phyloP scores from a whole-genome alignment of 2,329 filamentous ascomycete species.

The Neofusicoccum ribis region DNA sequence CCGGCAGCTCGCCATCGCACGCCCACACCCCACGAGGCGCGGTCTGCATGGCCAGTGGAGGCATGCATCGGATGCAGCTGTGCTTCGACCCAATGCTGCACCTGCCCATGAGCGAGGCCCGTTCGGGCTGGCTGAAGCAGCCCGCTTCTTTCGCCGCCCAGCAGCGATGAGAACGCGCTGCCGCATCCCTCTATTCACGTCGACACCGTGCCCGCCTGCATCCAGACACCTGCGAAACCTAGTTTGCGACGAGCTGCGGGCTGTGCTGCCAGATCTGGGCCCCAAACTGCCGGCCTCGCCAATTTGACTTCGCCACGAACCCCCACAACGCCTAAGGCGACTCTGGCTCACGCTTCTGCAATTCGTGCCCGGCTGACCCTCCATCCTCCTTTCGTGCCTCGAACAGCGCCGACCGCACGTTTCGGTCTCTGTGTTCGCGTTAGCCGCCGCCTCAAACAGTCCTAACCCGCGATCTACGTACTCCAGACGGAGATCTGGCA shows the following conservation, averaged over 20 bases:
- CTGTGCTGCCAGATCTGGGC: not conserved
- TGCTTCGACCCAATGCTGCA: too few relatives aligned
- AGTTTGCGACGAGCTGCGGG: not conserved
- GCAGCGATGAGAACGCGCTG: too few relatives aligned
- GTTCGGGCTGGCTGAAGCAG: too few relatives aligned
- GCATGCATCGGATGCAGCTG: too few relatives aligned
- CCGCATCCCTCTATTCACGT: not conserved
- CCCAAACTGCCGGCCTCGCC: too few relatives aligned
- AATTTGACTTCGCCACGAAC: too few relatives aligned
- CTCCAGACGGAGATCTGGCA: slow-evolving; percentile 1
- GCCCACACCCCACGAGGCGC: too few relatives aligned
- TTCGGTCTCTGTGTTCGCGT: not conserved
- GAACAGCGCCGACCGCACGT: not conserved
- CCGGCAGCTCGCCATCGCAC: too few relatives aligned
- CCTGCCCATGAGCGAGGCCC: too few relatives aligned
- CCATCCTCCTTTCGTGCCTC: not conserved
- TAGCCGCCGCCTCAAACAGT: not conserved
- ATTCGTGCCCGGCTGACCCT: not conserved
- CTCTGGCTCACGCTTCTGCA: not conserved
- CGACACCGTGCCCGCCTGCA: not conserved
- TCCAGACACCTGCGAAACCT: not conserved
- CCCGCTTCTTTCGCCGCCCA: too few relatives aligned
- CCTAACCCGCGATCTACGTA: not conserved
- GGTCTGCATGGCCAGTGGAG: too few relatives aligned
- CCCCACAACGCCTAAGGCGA: not conserved